Evolutionary conservation across 2,329 filamentous ascomycete species (phyloP).

Genomic region (Colletotrichum brevisporum): DNA sequence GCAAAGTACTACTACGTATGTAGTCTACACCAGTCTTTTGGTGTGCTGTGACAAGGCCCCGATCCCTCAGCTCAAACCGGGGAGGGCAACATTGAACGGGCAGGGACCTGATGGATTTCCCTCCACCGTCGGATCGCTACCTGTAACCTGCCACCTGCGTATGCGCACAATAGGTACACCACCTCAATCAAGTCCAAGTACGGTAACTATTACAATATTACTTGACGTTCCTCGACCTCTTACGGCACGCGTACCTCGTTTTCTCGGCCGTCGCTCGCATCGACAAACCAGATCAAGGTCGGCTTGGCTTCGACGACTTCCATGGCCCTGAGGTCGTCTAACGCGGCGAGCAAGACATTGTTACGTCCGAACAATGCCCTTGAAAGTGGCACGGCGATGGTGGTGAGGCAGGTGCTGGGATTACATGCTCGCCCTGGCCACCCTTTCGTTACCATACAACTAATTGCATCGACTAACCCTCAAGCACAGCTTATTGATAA

Average conservation of each 20-base stretch:
- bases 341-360: conserved; percentile 3
- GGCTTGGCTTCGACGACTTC: conserved; percentile 4
- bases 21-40: too few species aligned
- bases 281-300: conserved; percentile 3
- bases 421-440: not conserved
- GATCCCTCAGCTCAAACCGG: conserved; percentile 32
- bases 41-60: conserved; percentile 32
- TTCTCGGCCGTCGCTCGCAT: conserved; percentile 6
- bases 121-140: not conserved
- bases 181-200: not conserved
- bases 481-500: not conserved
- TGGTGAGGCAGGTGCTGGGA: conserved; percentile 11
- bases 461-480: conserved; percentile 11
- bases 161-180: too few species aligned
- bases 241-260: not conserved
- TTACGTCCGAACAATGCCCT: not conserved
- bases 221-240: not conserved
- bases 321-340: not conserved
- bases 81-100: conserved; percentile 1
- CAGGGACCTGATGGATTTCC: conserved; percentile 1
- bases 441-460: not conserved
- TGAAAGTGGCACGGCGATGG: not conserved
- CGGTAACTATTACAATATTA: too few species aligned
- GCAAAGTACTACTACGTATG: too few species aligned
- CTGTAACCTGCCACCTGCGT: too few species aligned